Conservation (phyloP, 1,284 basidiomycete species). For the Trichosporon sp. region DNA sequence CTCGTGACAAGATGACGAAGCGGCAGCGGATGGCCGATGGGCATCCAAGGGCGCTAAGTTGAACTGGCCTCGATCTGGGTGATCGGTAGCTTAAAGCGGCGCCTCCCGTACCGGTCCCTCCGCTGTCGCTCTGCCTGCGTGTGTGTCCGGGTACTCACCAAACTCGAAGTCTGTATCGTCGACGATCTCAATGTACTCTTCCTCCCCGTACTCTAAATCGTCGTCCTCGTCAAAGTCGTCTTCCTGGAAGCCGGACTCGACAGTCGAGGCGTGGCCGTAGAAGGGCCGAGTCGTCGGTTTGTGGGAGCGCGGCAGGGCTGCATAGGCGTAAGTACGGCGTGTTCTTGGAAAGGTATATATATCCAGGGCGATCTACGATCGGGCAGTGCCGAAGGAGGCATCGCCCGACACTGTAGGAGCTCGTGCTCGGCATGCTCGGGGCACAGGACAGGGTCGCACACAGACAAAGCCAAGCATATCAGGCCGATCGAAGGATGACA, state of each 20-base stretch:
- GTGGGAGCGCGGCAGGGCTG: conserved; percentile 11
- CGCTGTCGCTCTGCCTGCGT: background rate
- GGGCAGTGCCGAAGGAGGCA: background rate
- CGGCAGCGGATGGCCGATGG: background rate
- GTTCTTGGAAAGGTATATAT: background rate
- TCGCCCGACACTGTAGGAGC: background rate
- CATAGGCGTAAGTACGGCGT: background rate
- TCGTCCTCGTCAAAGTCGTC: conserved; percentile 31
- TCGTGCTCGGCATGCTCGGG: background rate
- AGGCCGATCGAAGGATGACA: background rate
- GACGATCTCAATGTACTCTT: conserved; percentile 24
- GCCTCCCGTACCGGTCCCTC: background rate
- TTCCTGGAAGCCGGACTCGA: conserved; percentile 21
- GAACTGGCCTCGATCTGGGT: background rate
- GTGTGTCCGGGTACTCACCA: conserved; percentile 11
- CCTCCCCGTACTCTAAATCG: conserved; percentile 16
- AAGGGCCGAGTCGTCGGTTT: conserved; percentile 20
- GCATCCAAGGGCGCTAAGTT: background rate
- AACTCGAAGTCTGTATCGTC: conserved; percentile 13
- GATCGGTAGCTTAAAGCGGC: background rate
- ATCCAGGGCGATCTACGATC: background rate
- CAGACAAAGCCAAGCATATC: background rate
- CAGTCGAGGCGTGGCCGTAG: conserved; percentile 22
- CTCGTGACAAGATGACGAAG: background rate
- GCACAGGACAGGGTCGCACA: background rate